Percentiles rank a stretch among this genome's conserved stretches.
These are phyloP conservation scores for Coemansia sp. DNA, from an alignment of 192 early-diverging fungal genomes.

Conservation along the genomic window DNA sequence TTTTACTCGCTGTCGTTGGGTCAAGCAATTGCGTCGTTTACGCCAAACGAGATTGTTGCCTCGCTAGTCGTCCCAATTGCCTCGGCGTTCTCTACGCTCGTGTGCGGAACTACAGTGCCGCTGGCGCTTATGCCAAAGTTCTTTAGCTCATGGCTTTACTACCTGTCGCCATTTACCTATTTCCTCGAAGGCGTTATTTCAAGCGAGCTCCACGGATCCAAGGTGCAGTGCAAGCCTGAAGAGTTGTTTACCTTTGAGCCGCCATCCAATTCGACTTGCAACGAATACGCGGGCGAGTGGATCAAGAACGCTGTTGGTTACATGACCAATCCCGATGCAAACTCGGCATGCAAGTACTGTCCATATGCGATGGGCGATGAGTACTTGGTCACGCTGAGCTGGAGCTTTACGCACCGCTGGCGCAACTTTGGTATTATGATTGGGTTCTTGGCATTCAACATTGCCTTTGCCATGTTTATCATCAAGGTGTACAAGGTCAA, in stretches of 20 bases:
- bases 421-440: slow-evolving; percentile 65
- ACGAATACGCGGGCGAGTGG: slow-evolving; percentile 51
- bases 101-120: slow-evolving; percentile 64
- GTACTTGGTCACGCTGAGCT: slow-evolving; percentile 43
- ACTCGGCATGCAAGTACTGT: slow-evolving; percentile 57
- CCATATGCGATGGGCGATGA: slow-evolving; percentile 51
- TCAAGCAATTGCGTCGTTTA: slow-evolving; percentile 59
- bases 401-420: slow-evolving; percentile 61
- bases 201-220: slow-evolving; percentile 57
- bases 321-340: slow-evolving; percentile 40
- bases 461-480: slow-evolving; percentile 36
- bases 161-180: slow-evolving; percentile 62
- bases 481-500: slow-evolving; percentile 48
- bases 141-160: slow-evolving; percentile 68
- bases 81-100: slow-evolving; percentile 57
- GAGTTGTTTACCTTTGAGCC: slow-evolving; percentile 54
- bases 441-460: slow-evolving; percentile 60
- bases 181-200: slow-evolving; percentile 61
- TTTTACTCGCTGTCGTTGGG: slow-evolving; percentile 59
- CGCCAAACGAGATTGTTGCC: slow-evolving; percentile 59
- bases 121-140: slow-evolving; percentile 59
- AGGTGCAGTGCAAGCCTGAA: slow-evolving; percentile 45
- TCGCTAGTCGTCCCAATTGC: slow-evolving; percentile 64
- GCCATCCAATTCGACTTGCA: slow-evolving; percentile 55
- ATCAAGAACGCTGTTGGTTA: slow-evolving; percentile 42